A percentile compares a stretch with the other conserved stretches of the same genome.
Conservation (phyloP, 805 yeast species). For the Candida dajiaensis region DNA sequence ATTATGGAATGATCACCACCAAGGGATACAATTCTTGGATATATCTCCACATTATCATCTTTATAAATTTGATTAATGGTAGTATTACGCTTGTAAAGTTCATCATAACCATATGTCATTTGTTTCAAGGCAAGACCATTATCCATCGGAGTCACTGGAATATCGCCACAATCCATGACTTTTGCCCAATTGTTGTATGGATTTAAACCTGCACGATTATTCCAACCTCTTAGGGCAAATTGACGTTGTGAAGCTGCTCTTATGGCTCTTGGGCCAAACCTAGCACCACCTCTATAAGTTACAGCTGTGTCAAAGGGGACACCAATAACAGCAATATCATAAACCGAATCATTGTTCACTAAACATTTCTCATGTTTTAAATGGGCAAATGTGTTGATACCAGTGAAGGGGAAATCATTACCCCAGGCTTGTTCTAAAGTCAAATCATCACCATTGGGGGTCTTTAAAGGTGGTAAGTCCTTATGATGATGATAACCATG, state of each 20-base stretch:
- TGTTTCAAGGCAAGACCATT: slow-evolving; percentile 57
- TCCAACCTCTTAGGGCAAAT: slow-evolving; percentile 61
- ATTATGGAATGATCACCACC: slow-evolving; percentile 84
- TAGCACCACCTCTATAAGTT: slow-evolving; percentile 72
- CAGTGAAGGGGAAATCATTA: slow-evolving; percentile 65
- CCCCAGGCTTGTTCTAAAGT: slow-evolving; percentile 65
- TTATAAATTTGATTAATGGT: neutral
- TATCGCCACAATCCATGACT: slow-evolving; percentile 62
- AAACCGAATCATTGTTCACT: slow-evolving; percentile 37
- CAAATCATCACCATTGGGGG: slow-evolving; percentile 18
- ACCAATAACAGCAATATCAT: slow-evolving; percentile 71
- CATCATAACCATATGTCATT: slow-evolving; percentile 52
- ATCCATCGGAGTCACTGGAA: slow-evolving; percentile 65
- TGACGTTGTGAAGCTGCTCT: slow-evolving; percentile 69
- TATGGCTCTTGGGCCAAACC: slow-evolving; percentile 77
- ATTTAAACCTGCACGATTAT: slow-evolving; percentile 55
- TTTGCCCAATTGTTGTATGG: slow-evolving; percentile 52
- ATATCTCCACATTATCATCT: slow-evolving; percentile 13
- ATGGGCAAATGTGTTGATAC: slow-evolving; percentile 71
- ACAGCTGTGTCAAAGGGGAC: slow-evolving; percentile 83
- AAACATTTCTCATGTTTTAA: slow-evolving; percentile 57
- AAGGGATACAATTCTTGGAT: slow-evolving; percentile 62
- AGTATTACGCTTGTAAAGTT: slow-evolving; percentile 36
- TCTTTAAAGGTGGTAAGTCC: neutral
- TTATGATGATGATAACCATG: neutral